Conservation (phyloP, 1,139 yeast species). For the Saccharomyces hybrid region DNA sequence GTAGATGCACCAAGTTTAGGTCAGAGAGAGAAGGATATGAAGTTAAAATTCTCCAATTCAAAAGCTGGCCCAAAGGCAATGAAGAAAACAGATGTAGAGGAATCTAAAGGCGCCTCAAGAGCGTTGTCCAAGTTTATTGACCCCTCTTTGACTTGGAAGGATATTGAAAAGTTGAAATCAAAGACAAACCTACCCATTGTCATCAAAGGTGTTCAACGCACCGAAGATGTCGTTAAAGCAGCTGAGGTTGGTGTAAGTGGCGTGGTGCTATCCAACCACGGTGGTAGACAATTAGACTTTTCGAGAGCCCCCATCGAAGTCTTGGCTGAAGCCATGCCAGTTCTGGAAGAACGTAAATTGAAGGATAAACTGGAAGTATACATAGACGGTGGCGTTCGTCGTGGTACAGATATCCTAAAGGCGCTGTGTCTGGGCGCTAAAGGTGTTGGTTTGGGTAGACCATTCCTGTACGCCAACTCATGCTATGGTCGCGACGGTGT, state of each 20-base stretch:
- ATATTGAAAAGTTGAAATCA: conserved; percentile 37
- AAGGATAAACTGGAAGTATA: conserved; percentile 39
- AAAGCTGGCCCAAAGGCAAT: conserved; percentile 30
- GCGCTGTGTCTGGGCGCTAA: conserved; percentile 68
- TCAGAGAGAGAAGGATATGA: conserved; percentile 65
- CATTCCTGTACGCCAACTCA: conserved; percentile 63
- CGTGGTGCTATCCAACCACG: conserved; percentile 67
- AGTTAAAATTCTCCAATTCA: conserved; percentile 48
- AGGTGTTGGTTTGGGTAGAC: conserved; percentile 71
- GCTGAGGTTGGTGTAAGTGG: conserved; percentile 64
- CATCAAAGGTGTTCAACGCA: conserved; percentile 65
- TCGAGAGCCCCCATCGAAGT: conserved; percentile 63
- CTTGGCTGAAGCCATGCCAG: conserved; percentile 55
- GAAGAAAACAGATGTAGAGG: conserved; percentile 39
- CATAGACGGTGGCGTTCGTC: conserved; percentile 52
- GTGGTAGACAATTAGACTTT: conserved; percentile 67
- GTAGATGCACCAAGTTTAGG: conserved; percentile 95
- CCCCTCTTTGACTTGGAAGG: conserved; percentile 54
- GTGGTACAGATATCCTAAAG: conserved; percentile 60
- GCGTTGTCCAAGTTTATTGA: conserved; percentile 83
- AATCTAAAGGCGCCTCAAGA: conserved; percentile 73
- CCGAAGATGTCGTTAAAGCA: conserved; percentile 60
- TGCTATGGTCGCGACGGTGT: conserved; percentile 78
- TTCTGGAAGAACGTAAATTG: conserved; percentile 45
- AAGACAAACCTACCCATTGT: conserved; percentile 43